Evolutionary conservation across 306 rosid genomes (phyloP).

Genomic region (Quercus berberidifolia): DNA sequence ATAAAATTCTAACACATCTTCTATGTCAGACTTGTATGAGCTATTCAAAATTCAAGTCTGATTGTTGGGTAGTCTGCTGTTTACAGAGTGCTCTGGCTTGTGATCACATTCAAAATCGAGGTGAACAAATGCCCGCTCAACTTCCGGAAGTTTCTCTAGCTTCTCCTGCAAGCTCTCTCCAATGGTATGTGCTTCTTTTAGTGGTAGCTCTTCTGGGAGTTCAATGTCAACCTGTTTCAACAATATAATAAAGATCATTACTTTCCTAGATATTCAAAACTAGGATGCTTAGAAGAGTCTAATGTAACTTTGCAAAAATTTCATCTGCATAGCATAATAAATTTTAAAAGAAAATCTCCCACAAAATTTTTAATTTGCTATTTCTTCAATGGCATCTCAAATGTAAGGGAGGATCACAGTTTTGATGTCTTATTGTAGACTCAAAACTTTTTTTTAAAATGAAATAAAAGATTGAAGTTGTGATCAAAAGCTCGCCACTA

Average conservation of each 20-base stretch:
- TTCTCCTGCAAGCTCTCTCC: constrained; percentile 63
- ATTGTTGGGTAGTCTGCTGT: constrained; percentile 60
- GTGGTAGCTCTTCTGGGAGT: constrained; percentile 53
- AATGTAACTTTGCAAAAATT: background rate
- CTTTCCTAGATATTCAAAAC: background rate
- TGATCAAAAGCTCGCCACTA: background rate
- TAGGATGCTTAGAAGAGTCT: background rate
- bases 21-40: background rate
- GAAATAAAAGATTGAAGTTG: background rate
- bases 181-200: constrained; percentile 59
- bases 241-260: background rate
- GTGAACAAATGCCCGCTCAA: constrained; percentile 85
- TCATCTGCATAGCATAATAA: background rate
- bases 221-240: constrained; percentile 63
- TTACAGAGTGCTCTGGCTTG: constrained; percentile 90
- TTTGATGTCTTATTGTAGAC: background rate
- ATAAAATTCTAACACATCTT: no score
- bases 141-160: constrained; percentile 56
- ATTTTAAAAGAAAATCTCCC: background rate
- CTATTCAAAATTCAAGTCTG: constrained; percentile 23
- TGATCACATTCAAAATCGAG: constrained; percentile 94
- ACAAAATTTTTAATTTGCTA: background rate
- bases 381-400: background rate
- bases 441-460: background rate
- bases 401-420: background rate